A percentile compares a stretch with the other conserved stretches of the same genome.
phyloP scores from a whole-genome alignment of 2,329 filamentous ascomycete species.

The Cladosporium sp. region DNA sequence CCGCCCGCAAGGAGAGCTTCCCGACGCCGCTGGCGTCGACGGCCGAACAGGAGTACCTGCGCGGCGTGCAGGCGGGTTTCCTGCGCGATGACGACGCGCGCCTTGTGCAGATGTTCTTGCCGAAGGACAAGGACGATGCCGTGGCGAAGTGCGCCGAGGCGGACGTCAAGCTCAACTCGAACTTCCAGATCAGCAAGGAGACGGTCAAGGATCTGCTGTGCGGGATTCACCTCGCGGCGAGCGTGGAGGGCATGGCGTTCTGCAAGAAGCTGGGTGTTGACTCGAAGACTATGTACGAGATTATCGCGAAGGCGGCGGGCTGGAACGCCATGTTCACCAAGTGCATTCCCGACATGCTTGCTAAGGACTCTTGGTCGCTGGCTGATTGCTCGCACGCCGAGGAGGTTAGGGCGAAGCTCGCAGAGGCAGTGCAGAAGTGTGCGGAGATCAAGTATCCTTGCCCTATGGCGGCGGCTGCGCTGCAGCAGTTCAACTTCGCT shows the following conservation, averaged over 20 bases:
- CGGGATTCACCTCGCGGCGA: slow-evolving; percentile 45
- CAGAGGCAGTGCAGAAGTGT: slow-evolving; percentile 38
- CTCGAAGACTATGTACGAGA: slow-evolving; percentile 39
- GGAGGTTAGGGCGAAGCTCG: slow-evolving; percentile 34
- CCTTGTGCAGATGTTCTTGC: slow-evolving; percentile 49
- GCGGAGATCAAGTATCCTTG: slow-evolving; percentile 26
- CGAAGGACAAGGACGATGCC: slow-evolving; percentile 25
- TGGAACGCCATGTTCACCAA: slow-evolving; percentile 41
- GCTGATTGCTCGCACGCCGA: slow-evolving; percentile 33
- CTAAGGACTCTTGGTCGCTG: slow-evolving; percentile 29
- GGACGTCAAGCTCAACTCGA: slow-evolving; percentile 33
- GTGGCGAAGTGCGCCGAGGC: slow-evolving; percentile 29
- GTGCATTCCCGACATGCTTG: slow-evolving; percentile 29
- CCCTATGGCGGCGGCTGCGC: slow-evolving; percentile 30
- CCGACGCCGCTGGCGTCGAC: slow-evolving; percentile 55
- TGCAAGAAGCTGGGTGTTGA: slow-evolving; percentile 41
- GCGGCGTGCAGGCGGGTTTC: slow-evolving; percentile 53
- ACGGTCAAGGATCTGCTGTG: slow-evolving; percentile 36
- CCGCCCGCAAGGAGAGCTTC: slow-evolving; percentile 53
- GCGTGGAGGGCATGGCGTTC: slow-evolving; percentile 44
- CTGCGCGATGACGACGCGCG: slow-evolving; percentile 50
- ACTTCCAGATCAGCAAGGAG: slow-evolving; percentile 31
- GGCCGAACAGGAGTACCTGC: slow-evolving; percentile 60
- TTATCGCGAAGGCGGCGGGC: slow-evolving; percentile 44
- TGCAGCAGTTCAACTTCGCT: slow-evolving; percentile 32